Conservation (phyloP, 176 grass and related monocot species). For the Pharus latifolius region DNA sequence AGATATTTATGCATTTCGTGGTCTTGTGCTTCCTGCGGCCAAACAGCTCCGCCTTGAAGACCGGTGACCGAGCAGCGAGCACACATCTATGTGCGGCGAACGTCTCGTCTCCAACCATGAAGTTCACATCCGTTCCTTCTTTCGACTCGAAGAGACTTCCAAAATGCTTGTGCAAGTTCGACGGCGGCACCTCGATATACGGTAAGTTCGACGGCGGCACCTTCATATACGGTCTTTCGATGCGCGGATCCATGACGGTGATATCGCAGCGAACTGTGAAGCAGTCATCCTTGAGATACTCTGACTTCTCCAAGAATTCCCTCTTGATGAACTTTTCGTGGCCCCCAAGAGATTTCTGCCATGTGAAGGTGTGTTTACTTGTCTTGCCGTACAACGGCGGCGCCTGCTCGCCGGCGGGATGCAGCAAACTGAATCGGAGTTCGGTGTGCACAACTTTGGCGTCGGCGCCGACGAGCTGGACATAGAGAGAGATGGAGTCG, state of each 20-base stretch:
- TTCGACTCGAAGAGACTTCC: neutral
- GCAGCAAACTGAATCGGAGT: neutral
- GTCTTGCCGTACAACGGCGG: neutral
- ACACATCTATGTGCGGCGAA: conserved; percentile 10
- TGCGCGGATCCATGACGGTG: neutral
- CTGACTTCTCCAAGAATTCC: neutral
- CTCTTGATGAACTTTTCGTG: neutral
- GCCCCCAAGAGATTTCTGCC: neutral
- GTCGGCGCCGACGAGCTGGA: neutral
- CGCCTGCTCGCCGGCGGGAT: neutral
- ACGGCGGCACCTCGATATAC: neutral
- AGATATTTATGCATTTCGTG: neutral
- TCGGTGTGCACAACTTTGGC: neutral
- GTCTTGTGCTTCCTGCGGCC: conserved; percentile 7
- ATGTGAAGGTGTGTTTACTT: neutral
- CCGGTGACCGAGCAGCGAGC: conserved; percentile 20
- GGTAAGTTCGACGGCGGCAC: neutral
- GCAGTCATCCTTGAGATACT: neutral
- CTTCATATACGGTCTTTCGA: neutral
- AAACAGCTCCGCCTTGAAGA: conserved; percentile 22
- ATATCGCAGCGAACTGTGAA: neutral
- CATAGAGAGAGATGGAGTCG: neutral
- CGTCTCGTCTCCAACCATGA: neutral
- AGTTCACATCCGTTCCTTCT: conserved; percentile 8
- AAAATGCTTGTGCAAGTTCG: neutral